phyloP scores from a whole-genome alignment of 2,329 filamentous ascomycete genomes.

The Lachnellula arida region DNA sequence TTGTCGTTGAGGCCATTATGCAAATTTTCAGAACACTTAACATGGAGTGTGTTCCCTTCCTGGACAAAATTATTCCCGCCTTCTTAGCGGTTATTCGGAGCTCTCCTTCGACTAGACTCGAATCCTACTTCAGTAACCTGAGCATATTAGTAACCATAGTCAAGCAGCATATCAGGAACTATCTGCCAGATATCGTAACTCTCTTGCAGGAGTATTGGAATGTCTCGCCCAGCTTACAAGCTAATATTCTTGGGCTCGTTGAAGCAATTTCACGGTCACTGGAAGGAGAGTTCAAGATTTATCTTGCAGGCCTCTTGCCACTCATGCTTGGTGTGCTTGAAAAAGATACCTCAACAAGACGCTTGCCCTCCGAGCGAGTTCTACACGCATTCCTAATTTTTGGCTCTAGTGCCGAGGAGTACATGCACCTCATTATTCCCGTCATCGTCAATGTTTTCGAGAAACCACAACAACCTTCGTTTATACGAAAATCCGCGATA shows the following conservation, averaged over 20 bases:
- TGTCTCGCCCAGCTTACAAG: slow-evolving; percentile 71
- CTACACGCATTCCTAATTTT: slow-evolving; percentile 95
- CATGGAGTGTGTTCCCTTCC: slow-evolving; percentile 90
- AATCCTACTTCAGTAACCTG: slow-evolving; percentile 97
- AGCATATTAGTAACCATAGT: slow-evolving; percentile 92
- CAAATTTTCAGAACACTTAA: slow-evolving; percentile 97
- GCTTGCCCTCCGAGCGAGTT: slow-evolving; percentile 82
- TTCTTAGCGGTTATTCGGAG: slow-evolving; percentile 86
- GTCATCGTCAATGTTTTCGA: slow-evolving; percentile 94
- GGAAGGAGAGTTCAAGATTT: slow-evolving; percentile 97
- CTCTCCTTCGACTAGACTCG: slow-evolving; percentile 71
- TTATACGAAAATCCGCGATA: slow-evolving; percentile 81
- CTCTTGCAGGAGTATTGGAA: slow-evolving; percentile 91
- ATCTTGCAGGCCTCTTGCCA: slow-evolving; percentile 81
- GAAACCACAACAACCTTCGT: slow-evolving; percentile 73
- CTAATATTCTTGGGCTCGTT: slow-evolving; percentile 85
- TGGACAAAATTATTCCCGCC: slow-evolving; percentile 89
- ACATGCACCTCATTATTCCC: slow-evolving; percentile 98
- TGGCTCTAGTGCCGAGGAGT: slow-evolving; percentile 91
- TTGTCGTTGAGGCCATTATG: slow-evolving; percentile 96
- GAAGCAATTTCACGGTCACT: slow-evolving; percentile 91
- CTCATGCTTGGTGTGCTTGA: slow-evolving; percentile 94
- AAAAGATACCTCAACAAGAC: slow-evolving; percentile 69
- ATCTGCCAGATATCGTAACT: slow-evolving; percentile 78
- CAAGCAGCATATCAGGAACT: slow-evolving; percentile 90